Conservation (phyloP, 495 filamentous ascomycete species). For the Penicillium chermesinum region DNA sequence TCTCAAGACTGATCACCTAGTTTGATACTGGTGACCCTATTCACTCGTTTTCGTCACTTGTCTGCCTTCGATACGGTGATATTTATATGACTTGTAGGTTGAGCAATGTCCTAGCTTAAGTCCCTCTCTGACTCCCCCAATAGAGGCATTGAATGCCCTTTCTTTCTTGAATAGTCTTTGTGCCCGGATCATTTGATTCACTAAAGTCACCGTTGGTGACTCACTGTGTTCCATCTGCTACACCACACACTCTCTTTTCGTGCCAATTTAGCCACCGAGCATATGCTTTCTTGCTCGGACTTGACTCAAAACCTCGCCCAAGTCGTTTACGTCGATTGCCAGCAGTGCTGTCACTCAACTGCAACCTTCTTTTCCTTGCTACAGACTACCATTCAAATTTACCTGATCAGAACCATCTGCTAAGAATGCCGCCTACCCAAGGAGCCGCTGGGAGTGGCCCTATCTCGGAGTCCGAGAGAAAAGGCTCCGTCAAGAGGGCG, state of each 20-base stretch:
- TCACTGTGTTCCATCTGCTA: slow-evolving; percentile 7
- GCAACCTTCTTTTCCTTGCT: no score
- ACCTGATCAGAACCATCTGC: neutral
- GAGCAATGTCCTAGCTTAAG: neutral
- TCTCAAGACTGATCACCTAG: slow-evolving; percentile 20
- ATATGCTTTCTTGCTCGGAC: no score
- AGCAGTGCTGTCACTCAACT: no score
- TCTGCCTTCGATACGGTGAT: slow-evolving; percentile 1
- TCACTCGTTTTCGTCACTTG: slow-evolving; percentile 14
- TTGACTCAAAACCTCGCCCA: no score
- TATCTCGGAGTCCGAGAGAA: slow-evolving; percentile 11
- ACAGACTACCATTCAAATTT: no score
- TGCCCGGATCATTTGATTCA: neutral
- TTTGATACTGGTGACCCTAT: slow-evolving; percentile 25
- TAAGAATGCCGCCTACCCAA: slow-evolving; percentile 6
- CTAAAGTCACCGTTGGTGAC: no score
- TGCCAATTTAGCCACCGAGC: neutral
- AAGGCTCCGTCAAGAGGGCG: slow-evolving; percentile 44
- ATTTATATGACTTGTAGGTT: neutral
- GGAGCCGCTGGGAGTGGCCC: slow-evolving; percentile 4
- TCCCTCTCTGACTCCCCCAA: slow-evolving; percentile 3
- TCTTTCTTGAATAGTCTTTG: slow-evolving; percentile 15
- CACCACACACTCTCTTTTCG: slow-evolving; percentile 8
- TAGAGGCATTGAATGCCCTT: slow-evolving; percentile 38
- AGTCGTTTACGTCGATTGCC: no score